Evolutionary conservation across 352 stramenopile genomes (phyloP), one percentile per base, ranked within the genome.

Genomic region (Globisporangium paddicum): DNA sequence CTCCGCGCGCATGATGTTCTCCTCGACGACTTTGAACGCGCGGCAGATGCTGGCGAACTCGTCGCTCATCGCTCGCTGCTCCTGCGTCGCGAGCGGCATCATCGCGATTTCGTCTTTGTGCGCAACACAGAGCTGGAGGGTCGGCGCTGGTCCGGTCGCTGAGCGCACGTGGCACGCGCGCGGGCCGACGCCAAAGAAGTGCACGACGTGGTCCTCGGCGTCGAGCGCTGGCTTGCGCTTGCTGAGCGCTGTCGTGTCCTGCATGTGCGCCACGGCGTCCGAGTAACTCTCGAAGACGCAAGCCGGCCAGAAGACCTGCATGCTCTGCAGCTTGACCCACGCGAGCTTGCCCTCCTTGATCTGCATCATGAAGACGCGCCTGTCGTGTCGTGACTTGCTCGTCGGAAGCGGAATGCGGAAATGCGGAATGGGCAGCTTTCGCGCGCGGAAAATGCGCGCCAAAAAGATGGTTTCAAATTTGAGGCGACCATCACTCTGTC

Each of bases 151-250:
- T 2, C 73, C 67, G 1, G 44, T 21, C 3, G 53, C 53, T 23
- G 56, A 64, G 14, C 53, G 53, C n/a, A 70, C 68, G 32, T 67
- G 69, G 34, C 62, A 72, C 13, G 68, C 71, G 14, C 49, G 53
- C n/a, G 67, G 63, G 2, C 70, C 72, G 23, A 93, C 74, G 44
- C 86, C 86, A 47, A 95, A 89, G 70, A 92, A 93, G 63, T 83
- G 85, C 41, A 95, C 55, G n/a, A 95, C 60, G 60, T 73, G 72
- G 61, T 95, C 82, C 52, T 92, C 86, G 3, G 25, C 37, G 53
- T 87, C 74, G n/a, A 89, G 66, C 60, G 62, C 69, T 4, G 79
- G 79, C 47, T 89, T 88, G 38, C n/a, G 32, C 11, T 46, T 49
- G 21, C 74, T 69, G 26, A 92, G 53, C 4, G 56, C 37, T 44